Conservation (phyloP, 805 yeast species). For the Saccharomyces paradoxus region DNA sequence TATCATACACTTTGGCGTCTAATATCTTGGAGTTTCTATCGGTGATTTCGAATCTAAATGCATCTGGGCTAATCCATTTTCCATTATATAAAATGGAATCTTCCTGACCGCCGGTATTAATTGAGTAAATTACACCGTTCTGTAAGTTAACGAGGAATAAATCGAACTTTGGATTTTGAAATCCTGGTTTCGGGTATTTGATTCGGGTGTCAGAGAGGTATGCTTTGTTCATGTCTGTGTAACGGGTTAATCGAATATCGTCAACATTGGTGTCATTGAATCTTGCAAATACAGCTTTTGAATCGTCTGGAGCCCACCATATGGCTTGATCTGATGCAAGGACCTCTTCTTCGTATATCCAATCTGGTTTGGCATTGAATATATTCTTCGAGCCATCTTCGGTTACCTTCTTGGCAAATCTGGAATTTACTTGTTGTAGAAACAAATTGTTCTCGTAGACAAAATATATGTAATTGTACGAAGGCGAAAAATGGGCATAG, state of each 20-base stretch:
- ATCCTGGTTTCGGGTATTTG: conserved; percentile 72
- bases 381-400: conserved; percentile 60
- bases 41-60: conserved; percentile 49
- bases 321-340: conserved; percentile 58
- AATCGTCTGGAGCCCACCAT: conserved; percentile 83
- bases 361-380: conserved; percentile 85
- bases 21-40: conserved; percentile 54
- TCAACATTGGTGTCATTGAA: conserved; percentile 56
- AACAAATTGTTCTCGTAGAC: conserved; percentile 50
- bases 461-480: conserved; percentile 46
- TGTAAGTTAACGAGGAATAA: conserved; percentile 37
- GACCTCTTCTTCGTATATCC: conserved; percentile 93
- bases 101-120: conserved; percentile 18
- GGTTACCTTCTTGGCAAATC: conserved; percentile 41
- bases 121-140: conserved; percentile 14
- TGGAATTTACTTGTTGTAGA: conserved; percentile 33
- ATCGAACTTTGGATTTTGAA: conserved; percentile 46
- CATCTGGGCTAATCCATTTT: conserved; percentile 45
- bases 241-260: conserved; percentile 44
- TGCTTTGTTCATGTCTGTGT: conserved; percentile 31
- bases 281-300: conserved; percentile 45
- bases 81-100: conserved; percentile 50
- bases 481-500: conserved; percentile 56
- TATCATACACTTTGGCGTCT: conserved; percentile 41
- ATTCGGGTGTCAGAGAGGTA: conserved; percentile 43